A percentile compares a stretch with the other conserved stretches of the same genome.
Conservation (phyloP, 306 rosid genomes). For the Cicer cuneatum region DNA sequence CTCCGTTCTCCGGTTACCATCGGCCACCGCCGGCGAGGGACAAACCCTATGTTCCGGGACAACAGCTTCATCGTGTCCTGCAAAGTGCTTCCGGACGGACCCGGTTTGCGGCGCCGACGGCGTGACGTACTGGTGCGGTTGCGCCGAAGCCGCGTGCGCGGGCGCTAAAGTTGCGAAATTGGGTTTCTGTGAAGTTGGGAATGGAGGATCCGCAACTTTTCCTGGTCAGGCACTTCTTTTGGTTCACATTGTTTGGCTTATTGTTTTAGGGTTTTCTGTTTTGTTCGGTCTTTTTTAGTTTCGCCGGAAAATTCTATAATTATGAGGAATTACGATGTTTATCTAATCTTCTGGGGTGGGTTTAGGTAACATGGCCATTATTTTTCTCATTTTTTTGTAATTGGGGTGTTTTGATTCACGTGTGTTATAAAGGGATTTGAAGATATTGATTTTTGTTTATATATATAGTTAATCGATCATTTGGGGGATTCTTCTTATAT, state of each 20-base stretch:
- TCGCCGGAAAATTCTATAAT: neutral
- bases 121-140: conserved; percentile 93
- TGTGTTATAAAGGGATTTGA: conserved; percentile 4
- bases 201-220: conserved; percentile 72
- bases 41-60: conserved; percentile 49
- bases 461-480: conserved; percentile 38
- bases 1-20: conserved; percentile 51
- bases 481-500: conserved; percentile 37
- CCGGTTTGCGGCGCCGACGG: conserved; percentile 91
- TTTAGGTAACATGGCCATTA: conserved; percentile 4
- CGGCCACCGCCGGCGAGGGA: conserved; percentile 34
- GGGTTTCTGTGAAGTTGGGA: conserved; percentile 86
- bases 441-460: conserved; percentile 32
- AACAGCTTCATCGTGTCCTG: conserved; percentile 61
- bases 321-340: conserved; percentile 14
- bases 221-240: conserved; percentile 92
- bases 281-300: conserved; percentile 75
- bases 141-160: conserved; percentile 80
- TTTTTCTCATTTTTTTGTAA: conserved; percentile 10
- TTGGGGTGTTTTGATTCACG: neutral
- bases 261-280: conserved; percentile 80
- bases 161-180: conserved; percentile 68
- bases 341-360: conserved; percentile 2
- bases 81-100: conserved; percentile 76
- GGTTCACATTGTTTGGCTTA: conserved; percentile 89